Percentiles rank a stretch among this genome's conserved stretches.
These are phyloP conservation scores for Spiromastix sp. DNA, from an alignment of 2,329 filamentous ascomycete species.

Conservation along the genomic window DNA sequence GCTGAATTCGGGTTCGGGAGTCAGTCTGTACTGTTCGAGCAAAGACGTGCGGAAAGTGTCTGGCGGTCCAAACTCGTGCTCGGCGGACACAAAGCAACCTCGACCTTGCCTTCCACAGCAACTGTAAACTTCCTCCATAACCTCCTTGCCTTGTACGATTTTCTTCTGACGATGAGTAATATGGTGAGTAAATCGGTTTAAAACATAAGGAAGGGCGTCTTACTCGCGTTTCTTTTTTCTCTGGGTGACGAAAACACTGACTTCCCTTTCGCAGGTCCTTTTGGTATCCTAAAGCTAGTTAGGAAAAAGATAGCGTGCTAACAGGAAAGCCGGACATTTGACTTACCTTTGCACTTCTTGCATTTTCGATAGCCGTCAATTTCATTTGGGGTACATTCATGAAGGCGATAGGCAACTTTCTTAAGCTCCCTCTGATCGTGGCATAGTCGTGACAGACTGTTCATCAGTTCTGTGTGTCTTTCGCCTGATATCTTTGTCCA, in stretches of 20 bases:
- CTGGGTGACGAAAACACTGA: too few species aligned
- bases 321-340: too few species aligned
- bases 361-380: constrained; percentile 5
- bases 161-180: too few species aligned
- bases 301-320: too few species aligned
- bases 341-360: constrained; percentile 5
- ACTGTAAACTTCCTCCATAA: too few species aligned
- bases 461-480: background rate
- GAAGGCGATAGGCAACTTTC: constrained; percentile 1
- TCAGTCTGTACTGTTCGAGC: background rate
- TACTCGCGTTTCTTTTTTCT: too few species aligned
- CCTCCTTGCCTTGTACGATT: too few species aligned
- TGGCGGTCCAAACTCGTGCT: constrained; percentile 3
- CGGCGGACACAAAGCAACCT: constrained; percentile 4
- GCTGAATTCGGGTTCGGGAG: background rate
- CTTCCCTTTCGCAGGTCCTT: too few species aligned
- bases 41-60: too few species aligned
- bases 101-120: constrained; percentile 6
- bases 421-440: constrained; percentile 3
- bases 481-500: background rate
- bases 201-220: too few species aligned
- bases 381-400: constrained; percentile 3
- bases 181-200: too few species aligned
- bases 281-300: too few species aligned
- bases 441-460: constrained; percentile 2